Conservation (phyloP, 495 filamentous ascomycete genomes). For the Pyrenula massariospora region DNA sequence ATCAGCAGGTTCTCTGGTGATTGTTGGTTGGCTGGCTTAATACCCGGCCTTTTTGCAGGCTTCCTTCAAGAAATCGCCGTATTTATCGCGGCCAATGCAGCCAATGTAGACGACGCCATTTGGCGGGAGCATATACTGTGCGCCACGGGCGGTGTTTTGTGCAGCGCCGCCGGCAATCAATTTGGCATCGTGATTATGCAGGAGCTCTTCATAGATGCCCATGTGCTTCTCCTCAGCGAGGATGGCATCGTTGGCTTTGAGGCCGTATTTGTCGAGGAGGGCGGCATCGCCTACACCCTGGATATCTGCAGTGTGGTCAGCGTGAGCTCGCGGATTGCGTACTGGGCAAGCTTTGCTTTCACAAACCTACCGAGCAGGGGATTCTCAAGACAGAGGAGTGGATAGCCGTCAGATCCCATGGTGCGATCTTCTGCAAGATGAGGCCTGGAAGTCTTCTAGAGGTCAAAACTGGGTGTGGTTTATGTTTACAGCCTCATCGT, state of each 20-base stretch:
- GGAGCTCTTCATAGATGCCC: constrained; percentile 81
- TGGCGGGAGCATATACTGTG: constrained; percentile 85
- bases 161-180: constrained; percentile 93
- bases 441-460: no score
- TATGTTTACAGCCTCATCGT: no score
- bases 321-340: neutral
- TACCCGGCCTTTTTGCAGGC: constrained; percentile 74
- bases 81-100: constrained; percentile 85
- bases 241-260: constrained; percentile 96
- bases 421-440: no score
- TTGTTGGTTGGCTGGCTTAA: no score
- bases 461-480: no score
- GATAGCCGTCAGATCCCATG: constrained; percentile 8
- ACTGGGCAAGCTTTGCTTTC: neutral
- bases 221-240: constrained; percentile 86
- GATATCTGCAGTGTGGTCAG: constrained; percentile 51
- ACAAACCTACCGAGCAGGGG: constrained; percentile 70
- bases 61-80: constrained; percentile 70
- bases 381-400: constrained; percentile 88
- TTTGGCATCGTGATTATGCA: constrained; percentile 77
- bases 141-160: constrained; percentile 95
- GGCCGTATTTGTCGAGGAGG: constrained; percentile 78
- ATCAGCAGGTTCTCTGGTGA: no score
- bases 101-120: constrained; percentile 87
- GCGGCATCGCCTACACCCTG: constrained; percentile 64